phyloP scores from a whole-genome alignment of 768 basidiomycete genomes.

The Pulveroboletus sp. region DNA sequence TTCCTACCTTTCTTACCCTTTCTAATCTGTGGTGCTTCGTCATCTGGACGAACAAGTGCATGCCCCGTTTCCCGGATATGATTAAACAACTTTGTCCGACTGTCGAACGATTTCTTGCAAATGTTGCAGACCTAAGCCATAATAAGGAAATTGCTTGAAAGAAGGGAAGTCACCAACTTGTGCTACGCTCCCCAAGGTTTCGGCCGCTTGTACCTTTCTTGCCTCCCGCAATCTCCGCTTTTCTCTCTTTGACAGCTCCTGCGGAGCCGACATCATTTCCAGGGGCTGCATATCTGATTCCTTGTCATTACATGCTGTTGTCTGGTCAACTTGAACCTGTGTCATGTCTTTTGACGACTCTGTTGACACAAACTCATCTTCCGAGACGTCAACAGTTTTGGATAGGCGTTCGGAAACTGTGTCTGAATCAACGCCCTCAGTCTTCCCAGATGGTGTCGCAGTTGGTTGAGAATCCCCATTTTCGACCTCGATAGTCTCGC shows the following conservation, averaged over 20 bases:
- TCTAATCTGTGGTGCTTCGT: conserved; percentile 26
- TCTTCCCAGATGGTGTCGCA: conserved; percentile 8
- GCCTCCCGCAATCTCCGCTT: conserved; percentile 73
- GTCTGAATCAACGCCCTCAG: conserved; percentile 1
- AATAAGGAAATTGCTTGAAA: conserved; percentile 8
- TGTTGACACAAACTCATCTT: conserved; percentile 7
- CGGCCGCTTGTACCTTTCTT: conserved; percentile 46
- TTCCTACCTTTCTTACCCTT: conserved; percentile 33
- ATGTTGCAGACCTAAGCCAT: conserved; percentile 53
- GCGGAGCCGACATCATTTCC: conserved; percentile 5
- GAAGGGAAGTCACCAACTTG: conserved; percentile 9
- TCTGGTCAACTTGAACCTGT: conserved; percentile 5
- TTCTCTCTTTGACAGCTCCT: conserved; percentile 67
- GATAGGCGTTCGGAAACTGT: background rate
- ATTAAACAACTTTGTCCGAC: conserved; percentile 67
- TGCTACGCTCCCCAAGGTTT: background rate
- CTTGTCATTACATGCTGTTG: background rate
- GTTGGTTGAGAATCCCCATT: conserved; percentile 10
- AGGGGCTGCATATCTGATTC: background rate
- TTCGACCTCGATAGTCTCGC: conserved; percentile 6
- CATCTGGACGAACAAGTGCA: conserved; percentile 45
- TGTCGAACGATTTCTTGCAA: conserved; percentile 58
- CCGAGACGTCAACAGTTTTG: background rate
- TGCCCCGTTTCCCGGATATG: conserved; percentile 73
- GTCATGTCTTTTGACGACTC: conserved; percentile 5